phyloP scores from a whole-genome alignment of 306 rosid genomes.

The Rosa rugosa region DNA sequence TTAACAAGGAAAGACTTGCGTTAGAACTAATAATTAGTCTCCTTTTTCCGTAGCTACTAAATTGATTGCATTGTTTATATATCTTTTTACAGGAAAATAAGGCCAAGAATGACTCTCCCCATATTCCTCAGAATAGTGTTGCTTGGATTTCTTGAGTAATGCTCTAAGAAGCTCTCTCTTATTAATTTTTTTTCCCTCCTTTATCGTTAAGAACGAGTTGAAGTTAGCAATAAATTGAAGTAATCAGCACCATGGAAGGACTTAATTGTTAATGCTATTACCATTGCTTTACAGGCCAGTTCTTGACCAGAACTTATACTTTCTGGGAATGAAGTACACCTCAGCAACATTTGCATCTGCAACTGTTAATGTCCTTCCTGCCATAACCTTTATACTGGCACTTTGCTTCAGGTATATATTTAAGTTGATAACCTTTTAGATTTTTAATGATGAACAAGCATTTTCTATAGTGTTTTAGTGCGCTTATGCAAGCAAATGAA shows the following conservation, averaged over 20 bases:
- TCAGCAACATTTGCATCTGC: constrained; percentile 95
- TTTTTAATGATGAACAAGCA: neutral
- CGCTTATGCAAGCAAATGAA: constrained; percentile 10
- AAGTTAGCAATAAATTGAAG: neutral
- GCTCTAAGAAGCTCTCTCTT: constrained; percentile 14
- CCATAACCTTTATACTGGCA: constrained; percentile 90
- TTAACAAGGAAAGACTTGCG: neutral
- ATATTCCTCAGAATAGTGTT: constrained; percentile 64
- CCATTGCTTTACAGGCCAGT: constrained; percentile 67
- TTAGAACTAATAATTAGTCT: neutral
- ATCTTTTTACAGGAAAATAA: constrained; percentile 58
- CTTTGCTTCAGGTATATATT: constrained; percentile 70
- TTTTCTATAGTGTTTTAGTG: neutral
- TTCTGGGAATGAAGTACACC: constrained; percentile 86
- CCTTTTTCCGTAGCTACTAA: neutral
- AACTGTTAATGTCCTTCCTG: constrained; percentile 76
- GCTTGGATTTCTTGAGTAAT: constrained; percentile 96
- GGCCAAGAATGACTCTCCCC: constrained; percentile 95
- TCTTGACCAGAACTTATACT: constrained; percentile 87
- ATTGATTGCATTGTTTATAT: neutral
- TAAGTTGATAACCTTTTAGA: neutral
- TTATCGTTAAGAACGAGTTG: neutral
- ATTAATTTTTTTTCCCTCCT: neutral
- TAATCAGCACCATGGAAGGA: neutral
- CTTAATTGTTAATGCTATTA: neutral